Base-by-base conservation (phyloP, 2,329 filamentous ascomycete species). In the Venturia oleaginea region DNA sequence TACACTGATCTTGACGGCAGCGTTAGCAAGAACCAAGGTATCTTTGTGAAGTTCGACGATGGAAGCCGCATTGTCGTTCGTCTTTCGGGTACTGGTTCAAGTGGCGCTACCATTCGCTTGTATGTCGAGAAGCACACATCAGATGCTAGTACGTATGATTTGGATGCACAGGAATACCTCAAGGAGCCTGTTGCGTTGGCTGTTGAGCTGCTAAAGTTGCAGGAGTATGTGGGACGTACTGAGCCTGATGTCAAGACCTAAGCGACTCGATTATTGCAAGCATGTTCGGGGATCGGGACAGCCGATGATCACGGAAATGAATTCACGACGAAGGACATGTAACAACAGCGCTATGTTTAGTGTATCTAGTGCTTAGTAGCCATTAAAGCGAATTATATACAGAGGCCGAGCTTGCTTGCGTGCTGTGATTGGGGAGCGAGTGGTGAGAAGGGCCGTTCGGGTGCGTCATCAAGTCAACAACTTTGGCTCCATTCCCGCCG, bases 1-100 rank as follows among this genome's bases (percentile, higher is more conserved):
- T 99, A 99, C 84, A 97, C 91, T 10, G 94, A 99, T 74, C 87
- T 99, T n/a, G 94, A 99, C 73, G 94, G 93, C 67, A 96, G 91
- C 69, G 91, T 97, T 64, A 89, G 91, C 73, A 91, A 92, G 75
- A 95, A 97, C 82, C 94, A 99, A 81, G 94, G 94, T 69, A 86
- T 99, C 70, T 99, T 90, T 74, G 90, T 92, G 75, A 90, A 90
- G 77, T 97, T 97, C 78, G 91, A 92, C 64, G 92, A 95, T 66
- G 93, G 93, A 67, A 96, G 91, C 80, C 89, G 94, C 70, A 93
- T 97, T 67, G 92, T 99, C 62, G 92, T 97, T 65, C 90, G 94
- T 71, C 83, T 99, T 66, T 97, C 93, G 1, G 94, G 94, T 61
- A 99, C 94, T 24, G 94, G 94, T 69, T 95, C 90, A 71, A 95